phyloP scores from a whole-genome alignment of 169 alveolate genomes.

The Plasmodium gallinaceum region DNA sequence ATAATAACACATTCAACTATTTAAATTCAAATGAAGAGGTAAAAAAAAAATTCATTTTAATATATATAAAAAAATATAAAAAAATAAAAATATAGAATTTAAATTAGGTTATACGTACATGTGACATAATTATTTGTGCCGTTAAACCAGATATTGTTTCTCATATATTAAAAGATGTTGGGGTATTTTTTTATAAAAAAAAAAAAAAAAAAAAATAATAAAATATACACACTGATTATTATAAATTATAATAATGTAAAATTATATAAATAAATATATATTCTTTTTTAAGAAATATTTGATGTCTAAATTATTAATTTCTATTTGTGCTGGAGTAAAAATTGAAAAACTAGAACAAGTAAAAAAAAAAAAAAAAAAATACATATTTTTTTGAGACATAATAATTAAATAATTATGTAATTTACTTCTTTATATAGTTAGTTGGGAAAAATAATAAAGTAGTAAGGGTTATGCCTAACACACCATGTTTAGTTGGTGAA shows the following conservation, averaged over 20 bases:
- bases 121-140: conserved; percentile 71
- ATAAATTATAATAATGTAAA: conserved; percentile 6
- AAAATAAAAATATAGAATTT: neutral
- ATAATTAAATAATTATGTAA: neutral
- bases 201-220: neutral
- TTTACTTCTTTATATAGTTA: conserved; percentile 6
- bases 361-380: conserved; percentile 3
- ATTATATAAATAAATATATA: neutral
- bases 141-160: conserved; percentile 70
- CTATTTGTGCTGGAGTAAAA: conserved; percentile 73
- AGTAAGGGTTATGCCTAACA: conserved; percentile 75
- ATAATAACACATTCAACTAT: conserved; percentile 13
- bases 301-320: conserved; percentile 40
- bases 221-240: conserved; percentile 3
- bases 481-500: conserved; percentile 73
- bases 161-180: conserved; percentile 29
- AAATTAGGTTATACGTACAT: conserved; percentile 19
- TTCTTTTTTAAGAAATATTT: conserved; percentile 2
- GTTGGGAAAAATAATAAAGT: conserved; percentile 21
- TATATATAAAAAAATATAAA: too few relatives aligned
- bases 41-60: neutral
- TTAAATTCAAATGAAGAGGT: conserved; percentile 36
- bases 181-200: conserved; percentile 15
- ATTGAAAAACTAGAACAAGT: conserved; percentile 51
- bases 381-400: neutral